Evolutionary conservation across 352 stramenopile species (phyloP).

Genomic region (Pythium aquatile): DNA sequence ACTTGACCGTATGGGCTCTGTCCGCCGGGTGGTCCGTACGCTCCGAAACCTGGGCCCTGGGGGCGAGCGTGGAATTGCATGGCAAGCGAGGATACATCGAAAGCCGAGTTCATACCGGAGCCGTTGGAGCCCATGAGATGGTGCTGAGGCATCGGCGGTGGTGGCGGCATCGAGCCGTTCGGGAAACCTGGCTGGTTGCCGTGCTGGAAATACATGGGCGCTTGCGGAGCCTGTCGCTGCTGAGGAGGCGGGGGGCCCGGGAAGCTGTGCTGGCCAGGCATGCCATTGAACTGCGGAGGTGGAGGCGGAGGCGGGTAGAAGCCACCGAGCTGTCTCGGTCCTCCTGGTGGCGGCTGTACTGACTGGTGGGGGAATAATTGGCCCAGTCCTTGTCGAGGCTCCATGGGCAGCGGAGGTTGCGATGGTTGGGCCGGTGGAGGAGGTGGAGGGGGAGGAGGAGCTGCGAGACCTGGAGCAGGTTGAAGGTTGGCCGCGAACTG

Average conservation of each 20-base stretch:
- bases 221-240: slow-evolving; percentile 1
- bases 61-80: slow-evolving; percentile 73
- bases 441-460: neutral
- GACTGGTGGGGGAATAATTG: slow-evolving; percentile 25
- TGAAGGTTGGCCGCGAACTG: slow-evolving; percentile 25
- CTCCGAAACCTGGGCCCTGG: slow-evolving; percentile 16
- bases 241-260: slow-evolving; percentile 9
- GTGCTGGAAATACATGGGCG: slow-evolving; percentile 16
- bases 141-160: slow-evolving; percentile 27
- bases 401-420: slow-evolving; percentile 3
- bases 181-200: slow-evolving; percentile 15
- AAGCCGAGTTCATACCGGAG: slow-evolving; percentile 20
- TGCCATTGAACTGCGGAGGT: slow-evolving; percentile 13
- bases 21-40: slow-evolving; percentile 7
- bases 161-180: slow-evolving; percentile 8
- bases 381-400: slow-evolving; percentile 11
- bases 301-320: slow-evolving; percentile 22
- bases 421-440: slow-evolving; percentile 1
- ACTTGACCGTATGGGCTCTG: slow-evolving; percentile 17
- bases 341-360: neutral
- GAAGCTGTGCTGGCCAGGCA: slow-evolving; percentile 14
- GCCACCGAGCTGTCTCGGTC: neutral
- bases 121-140: slow-evolving; percentile 16
- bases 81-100: slow-evolving; percentile 65
- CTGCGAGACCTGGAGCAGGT: slow-evolving; percentile 1